Evolutionary conservation across 2,329 filamentous ascomycete genomes (phyloP).

Genomic region (Neonectria faginata): DNA sequence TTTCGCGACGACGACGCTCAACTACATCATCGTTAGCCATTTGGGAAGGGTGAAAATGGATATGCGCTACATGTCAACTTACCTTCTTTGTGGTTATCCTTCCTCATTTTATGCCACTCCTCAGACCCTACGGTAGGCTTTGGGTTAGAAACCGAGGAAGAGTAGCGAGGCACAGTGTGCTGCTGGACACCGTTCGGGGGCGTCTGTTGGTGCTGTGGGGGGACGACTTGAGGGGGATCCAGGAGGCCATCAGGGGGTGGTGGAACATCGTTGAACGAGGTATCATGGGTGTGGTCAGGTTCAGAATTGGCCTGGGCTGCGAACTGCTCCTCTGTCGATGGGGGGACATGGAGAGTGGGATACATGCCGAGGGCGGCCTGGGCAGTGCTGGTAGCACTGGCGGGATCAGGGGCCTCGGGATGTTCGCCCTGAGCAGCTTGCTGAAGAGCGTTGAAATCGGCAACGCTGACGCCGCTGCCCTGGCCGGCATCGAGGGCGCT

Average conservation of each 20-base stretch:
- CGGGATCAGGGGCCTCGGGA: slow-evolving; percentile 60
- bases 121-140: slow-evolving; percentile 96
- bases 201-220: slow-evolving; percentile 47
- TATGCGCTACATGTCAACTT: slow-evolving; percentile 46
- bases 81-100: slow-evolving; percentile 99
- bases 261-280: slow-evolving; percentile 49
- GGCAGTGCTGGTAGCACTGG: slow-evolving; percentile 69
- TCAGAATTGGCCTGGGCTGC: slow-evolving; percentile 61
- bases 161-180: slow-evolving; percentile 50
- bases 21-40: slow-evolving; percentile 66
- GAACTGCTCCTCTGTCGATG: slow-evolving; percentile 70
- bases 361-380: slow-evolving; percentile 71
- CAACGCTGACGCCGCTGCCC: slow-evolving; percentile 59
- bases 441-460: slow-evolving; percentile 68
- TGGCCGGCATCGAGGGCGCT: slow-evolving; percentile 60
- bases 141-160: slow-evolving; percentile 56
- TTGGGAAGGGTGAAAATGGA: background rate
- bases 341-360: slow-evolving; percentile 68
- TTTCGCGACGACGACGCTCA: slow-evolving; percentile 94
- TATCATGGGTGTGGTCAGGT: slow-evolving; percentile 50
- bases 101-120: slow-evolving; percentile 97
- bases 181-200: slow-evolving; percentile 56
- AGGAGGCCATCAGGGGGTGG: slow-evolving; percentile 48
- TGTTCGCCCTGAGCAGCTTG: slow-evolving; percentile 63
- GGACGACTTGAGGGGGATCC: slow-evolving; percentile 41